phyloP scores from a whole-genome alignment of 345 rosid species.

The Salix viminalis region DNA sequence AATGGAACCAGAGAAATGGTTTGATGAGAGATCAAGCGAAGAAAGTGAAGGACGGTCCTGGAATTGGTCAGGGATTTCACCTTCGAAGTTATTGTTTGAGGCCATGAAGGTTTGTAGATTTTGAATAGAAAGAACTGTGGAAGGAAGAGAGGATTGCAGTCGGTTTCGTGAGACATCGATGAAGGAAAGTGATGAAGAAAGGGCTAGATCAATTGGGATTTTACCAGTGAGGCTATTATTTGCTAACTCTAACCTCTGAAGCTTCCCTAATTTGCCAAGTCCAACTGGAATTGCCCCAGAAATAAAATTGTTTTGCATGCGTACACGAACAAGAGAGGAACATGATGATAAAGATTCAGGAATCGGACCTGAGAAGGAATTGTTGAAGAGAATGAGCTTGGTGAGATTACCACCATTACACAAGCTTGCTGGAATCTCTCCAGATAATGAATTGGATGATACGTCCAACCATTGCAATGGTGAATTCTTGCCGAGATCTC shows the following conservation, averaged over 20 bases:
- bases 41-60: constrained; percentile 90
- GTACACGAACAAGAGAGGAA: constrained; percentile 66
- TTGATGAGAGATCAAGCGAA: constrained; percentile 75
- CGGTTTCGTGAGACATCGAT: constrained; percentile 73
- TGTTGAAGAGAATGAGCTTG: constrained; percentile 89
- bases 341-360: constrained; percentile 56
- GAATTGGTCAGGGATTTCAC: constrained; percentile 83
- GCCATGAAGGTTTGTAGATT: constrained; percentile 65
- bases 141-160: constrained; percentile 61
- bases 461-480: constrained; percentile 80
- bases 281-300: constrained; percentile 77
- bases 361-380: constrained; percentile 70
- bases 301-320: constrained; percentile 75
- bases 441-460: constrained; percentile 75
- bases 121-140: constrained; percentile 71
- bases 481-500: constrained; percentile 67
- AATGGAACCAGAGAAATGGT: constrained; percentile 60
- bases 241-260: constrained; percentile 74
- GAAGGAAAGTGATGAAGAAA: constrained; percentile 75
- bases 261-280: constrained; percentile 70
- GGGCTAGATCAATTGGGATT: constrained; percentile 63
- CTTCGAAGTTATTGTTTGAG: constrained; percentile 54
- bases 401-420: constrained; percentile 76
- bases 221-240: constrained; percentile 70
- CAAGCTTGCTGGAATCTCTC: constrained; percentile 57